phyloP scores from a whole-genome alignment of 2,329 filamentous ascomycete species.

The Ceratocystiopsis minuta region DNA sequence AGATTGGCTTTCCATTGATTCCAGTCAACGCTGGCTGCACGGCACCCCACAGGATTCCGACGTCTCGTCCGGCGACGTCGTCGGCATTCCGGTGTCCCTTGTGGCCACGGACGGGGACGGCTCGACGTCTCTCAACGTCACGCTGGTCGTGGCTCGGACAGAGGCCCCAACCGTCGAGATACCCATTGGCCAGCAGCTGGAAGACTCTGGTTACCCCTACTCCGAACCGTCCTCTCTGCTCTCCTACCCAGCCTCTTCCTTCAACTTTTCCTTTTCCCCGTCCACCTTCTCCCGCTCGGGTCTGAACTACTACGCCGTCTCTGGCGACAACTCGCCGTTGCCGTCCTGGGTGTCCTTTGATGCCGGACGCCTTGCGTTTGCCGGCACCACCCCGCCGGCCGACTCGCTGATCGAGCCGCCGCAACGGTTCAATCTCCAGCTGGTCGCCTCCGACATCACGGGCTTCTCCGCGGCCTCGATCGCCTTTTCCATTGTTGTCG shows the following conservation, averaged over 20 bases:
- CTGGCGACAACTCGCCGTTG: conserved; percentile 60
- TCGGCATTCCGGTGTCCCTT: conserved; percentile 45
- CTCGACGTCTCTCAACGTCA: conserved; percentile 44
- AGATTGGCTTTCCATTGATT: conserved; percentile 57
- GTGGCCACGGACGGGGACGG: conserved; percentile 50
- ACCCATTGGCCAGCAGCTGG: conserved; percentile 40
- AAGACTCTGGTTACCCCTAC: conserved; percentile 32
- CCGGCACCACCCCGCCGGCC: conserved; percentile 49
- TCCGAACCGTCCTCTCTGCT: conserved; percentile 43
- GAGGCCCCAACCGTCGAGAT: conserved; percentile 33
- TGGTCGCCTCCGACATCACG: conserved; percentile 64
- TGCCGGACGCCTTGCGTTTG: conserved; percentile 42
- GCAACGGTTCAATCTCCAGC: conserved; percentile 51
- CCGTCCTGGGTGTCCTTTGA: conserved; percentile 77
- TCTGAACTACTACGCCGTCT: conserved; percentile 60
- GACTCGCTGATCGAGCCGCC: conserved; percentile 46
- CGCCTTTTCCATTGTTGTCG: conserved; percentile 54
- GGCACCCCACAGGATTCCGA: conserved; percentile 47
- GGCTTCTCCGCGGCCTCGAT: conserved; percentile 53
- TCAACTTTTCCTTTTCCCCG: conserved; percentile 33
- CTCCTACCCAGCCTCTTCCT: conserved; percentile 32
- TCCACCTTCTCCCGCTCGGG: conserved; percentile 44
- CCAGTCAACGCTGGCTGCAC: conserved; percentile 42
- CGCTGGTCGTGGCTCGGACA: conserved; percentile 48
- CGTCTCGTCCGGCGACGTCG: conserved; percentile 26